Conservation (phyloP, 2,329 filamentous ascomycete species). For the Aaosphaeria arxii region DNA sequence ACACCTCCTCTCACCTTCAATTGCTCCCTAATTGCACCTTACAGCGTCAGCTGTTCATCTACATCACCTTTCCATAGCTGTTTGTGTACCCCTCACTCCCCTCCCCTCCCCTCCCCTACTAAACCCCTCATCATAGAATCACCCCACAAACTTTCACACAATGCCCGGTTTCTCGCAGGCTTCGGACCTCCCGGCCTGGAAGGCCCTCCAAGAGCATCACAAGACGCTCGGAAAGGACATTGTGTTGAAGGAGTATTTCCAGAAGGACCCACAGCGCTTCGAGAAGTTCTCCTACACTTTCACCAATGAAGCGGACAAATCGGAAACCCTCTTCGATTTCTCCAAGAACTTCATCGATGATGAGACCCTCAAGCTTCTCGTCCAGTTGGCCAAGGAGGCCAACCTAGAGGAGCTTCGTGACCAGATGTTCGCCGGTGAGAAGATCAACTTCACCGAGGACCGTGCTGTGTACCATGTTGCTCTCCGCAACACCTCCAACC, state of each 20-base stretch:
- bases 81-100: no score
- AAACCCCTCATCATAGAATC: no score
- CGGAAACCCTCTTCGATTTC: slow-evolving; percentile 95
- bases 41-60: no score
- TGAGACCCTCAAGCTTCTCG: slow-evolving; percentile 81
- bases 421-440: slow-evolving; percentile 94
- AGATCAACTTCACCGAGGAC: slow-evolving; percentile 99
- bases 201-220: slow-evolving; percentile 87
- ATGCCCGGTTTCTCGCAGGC: slow-evolving; percentile 74
- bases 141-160: slow-evolving; percentile 13
- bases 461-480: slow-evolving; percentile 95
- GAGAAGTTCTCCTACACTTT: slow-evolving; percentile 86
- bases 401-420: slow-evolving; percentile 90
- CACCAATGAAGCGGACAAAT: slow-evolving; percentile 70
- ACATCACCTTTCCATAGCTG: no score
- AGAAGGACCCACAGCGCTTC: slow-evolving; percentile 84
- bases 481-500: slow-evolving; percentile 82
- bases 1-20: no score
- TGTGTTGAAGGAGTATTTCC: slow-evolving; percentile 89
- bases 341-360: slow-evolving; percentile 98
- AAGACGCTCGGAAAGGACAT: slow-evolving; percentile 82
- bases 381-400: slow-evolving; percentile 89
- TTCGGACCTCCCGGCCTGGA: slow-evolving; percentile 82
- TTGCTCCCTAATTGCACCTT: no score
- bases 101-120: no score